Conservation (phyloP, 2,329 filamentous ascomycete species). For the Exophiala phaeomuriformis region DNA sequence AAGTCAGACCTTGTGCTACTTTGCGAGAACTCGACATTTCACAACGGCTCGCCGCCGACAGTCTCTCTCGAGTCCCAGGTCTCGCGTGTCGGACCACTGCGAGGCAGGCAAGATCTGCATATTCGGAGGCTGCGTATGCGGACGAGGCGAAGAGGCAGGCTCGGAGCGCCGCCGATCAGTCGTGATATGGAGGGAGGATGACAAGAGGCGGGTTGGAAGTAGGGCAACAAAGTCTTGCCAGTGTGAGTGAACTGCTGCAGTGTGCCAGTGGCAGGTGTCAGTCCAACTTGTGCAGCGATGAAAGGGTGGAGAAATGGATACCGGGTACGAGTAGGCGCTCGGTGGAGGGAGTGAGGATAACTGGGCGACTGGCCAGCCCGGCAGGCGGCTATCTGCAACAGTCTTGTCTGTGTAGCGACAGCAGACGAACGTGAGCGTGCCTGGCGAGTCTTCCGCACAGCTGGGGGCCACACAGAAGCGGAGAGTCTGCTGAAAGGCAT, state of each 20-base stretch:
- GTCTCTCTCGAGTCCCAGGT: constrained; percentile 3
- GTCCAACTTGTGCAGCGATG: not conserved
- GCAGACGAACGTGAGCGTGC: not conserved
- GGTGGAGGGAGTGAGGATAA: not conserved
- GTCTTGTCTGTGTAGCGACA: not conserved
- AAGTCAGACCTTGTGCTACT: constrained; percentile 19
- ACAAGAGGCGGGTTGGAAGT: not conserved
- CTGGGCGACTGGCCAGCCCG: not conserved
- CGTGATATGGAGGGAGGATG: not conserved
- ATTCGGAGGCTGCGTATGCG: constrained; percentile 12
- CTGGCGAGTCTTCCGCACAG: not conserved
- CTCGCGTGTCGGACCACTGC: constrained; percentile 18
- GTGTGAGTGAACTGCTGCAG: not conserved
- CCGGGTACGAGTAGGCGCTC: not conserved
- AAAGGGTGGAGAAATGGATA: not conserved
- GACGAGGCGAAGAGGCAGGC: not conserved
- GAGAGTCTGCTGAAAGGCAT: not conserved
- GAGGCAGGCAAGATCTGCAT: constrained; percentile 20
- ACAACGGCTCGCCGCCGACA: constrained; percentile 3
- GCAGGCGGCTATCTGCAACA: constrained; percentile 2
- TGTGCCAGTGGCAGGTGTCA: constrained; percentile 10
- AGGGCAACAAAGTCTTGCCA: constrained; percentile 2
- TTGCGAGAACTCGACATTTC: constrained; percentile 19
- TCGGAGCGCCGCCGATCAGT: not conserved
- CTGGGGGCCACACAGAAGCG: not conserved